A percentile compares a stretch with the other conserved stretches of the same genome.
Evolutionary conservation across 2,329 filamentous ascomycete genomes (phyloP).

Genomic region (Penicillium sp.): DNA sequence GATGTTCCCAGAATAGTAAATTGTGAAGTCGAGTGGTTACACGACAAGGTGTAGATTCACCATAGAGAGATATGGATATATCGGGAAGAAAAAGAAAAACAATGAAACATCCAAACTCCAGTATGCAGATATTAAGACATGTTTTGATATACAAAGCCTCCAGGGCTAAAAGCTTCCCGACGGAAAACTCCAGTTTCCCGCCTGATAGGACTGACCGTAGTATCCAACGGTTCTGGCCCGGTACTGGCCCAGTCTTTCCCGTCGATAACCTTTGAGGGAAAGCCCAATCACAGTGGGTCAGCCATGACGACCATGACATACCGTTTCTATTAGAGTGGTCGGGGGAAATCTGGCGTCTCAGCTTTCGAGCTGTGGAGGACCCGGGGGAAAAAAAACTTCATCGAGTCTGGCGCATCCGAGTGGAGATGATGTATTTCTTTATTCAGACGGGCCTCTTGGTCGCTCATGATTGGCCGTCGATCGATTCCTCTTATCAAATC

Average conservation of each 20-base stretch:
- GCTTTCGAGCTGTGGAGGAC: slow-evolving; percentile 15
- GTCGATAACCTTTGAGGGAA: slow-evolving; percentile 32
- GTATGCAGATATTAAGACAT: slow-evolving; percentile 26
- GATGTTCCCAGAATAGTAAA: slow-evolving; percentile 12
- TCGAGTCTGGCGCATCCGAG: slow-evolving; percentile 16
- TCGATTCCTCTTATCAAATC: slow-evolving; percentile 30
- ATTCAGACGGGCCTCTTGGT: slow-evolving; percentile 9
- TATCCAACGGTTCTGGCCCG: slow-evolving; percentile 24
- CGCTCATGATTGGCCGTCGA: slow-evolving; percentile 20
- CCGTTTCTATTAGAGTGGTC: slow-evolving; percentile 3
- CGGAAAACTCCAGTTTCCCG: slow-evolving; percentile 38
- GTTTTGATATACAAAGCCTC: slow-evolving; percentile 35
- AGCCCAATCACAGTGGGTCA: slow-evolving; percentile 19
- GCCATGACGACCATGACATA: slow-evolving; percentile 24
- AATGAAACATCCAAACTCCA: slow-evolving; percentile 14
- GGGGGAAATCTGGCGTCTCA: slow-evolving; percentile 24
- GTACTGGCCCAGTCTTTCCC: slow-evolving; percentile 28
- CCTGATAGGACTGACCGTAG: slow-evolving; percentile 16
- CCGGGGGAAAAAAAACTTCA: slow-evolving; percentile 21
- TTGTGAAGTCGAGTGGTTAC: slow-evolving; percentile 9
- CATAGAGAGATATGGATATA: slow-evolving; percentile 2
- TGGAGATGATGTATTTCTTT: slow-evolving; percentile 22
- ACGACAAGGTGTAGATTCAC: slow-evolving; percentile 10
- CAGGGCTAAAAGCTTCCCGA: slow-evolving; percentile 29
- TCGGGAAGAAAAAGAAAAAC: slow-evolving; percentile 1